Evolutionary conservation across 208 protist species (phyloP), one percentile per base, ranked within the genome.

Genomic region (Porcisia hertigi): DNA sequence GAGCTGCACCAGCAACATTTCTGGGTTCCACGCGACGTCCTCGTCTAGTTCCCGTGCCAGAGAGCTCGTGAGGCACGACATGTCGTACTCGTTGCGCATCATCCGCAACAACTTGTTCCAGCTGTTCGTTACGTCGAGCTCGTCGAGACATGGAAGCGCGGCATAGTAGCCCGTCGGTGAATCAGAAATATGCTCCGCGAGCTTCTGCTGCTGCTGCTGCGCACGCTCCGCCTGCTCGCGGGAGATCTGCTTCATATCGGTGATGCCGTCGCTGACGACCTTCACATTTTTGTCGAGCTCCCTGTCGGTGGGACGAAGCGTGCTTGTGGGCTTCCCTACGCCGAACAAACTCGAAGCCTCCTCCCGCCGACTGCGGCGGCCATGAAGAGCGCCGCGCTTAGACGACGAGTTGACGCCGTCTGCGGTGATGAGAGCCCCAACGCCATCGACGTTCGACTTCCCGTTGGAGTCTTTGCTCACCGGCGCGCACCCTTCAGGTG

Each of bases 1-100:
- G 55, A 97, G 90, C 83, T 96, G 92, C 66, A 96, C 91, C 16
- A 97, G 84, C 52, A 97, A 82, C 92, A 96, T 94, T 14, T 97
- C 90, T 18, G 93, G 91, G 71, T 96, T 94, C 92, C 93, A 97
- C 76, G 85, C 57, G 20, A 89, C 84, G 62, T 97, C 93, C 80
- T 97, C 93, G 72, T 97, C 93, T 20, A 97, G 79, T 72, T 95
- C 86, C 55, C 86, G 89, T 59, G 87, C 81, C 39, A 97, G 90
- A 63, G 86, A 92, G 39, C 83, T 78, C 3, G 92, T 97, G 55
- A 97, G 89, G 57, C 86, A 91, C 9, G 87, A 89, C 82, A 96
- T 93, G 79, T 97, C 93, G 52, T 82, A 88, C 75, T 97, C 93
- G 23, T 82, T 79, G 66, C 90, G 84, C 67, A 94, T 87, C 36